A percentile compares a stretch with the other conserved stretches of the same genome.
These are phyloP conservation scores for Biscutella laevigata DNA, from an alignment of 441 rosid genomes.

Conservation along the genomic window DNA sequence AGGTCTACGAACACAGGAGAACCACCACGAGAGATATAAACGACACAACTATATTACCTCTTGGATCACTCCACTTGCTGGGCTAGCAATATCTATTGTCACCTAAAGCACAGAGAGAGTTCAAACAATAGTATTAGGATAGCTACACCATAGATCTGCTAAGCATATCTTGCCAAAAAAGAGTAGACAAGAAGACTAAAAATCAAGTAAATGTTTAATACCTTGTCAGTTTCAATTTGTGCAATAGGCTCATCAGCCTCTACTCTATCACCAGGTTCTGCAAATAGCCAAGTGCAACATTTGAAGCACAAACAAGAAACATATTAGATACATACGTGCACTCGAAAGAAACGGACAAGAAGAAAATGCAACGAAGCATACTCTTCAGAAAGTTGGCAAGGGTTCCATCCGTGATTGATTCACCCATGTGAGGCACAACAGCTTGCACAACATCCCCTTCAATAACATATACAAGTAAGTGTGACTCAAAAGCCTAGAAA, in stretches of 20 bases:
- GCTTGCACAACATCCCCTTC: conserved; percentile 76
- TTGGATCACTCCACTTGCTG: conserved; percentile 78
- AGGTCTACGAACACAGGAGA: conserved; percentile 5
- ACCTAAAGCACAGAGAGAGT: conserved; percentile 43
- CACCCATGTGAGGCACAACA: conserved; percentile 93
- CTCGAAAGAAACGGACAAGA: background rate
- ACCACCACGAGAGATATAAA: conserved; percentile 2
- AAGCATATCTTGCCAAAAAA: background rate
- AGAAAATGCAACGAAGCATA: conserved; percentile 27
- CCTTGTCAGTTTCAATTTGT: conserved; percentile 97
- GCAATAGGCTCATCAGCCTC: conserved; percentile 89
- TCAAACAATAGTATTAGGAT: conserved; percentile 7
- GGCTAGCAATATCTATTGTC: conserved; percentile 88
- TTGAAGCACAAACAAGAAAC: conserved; percentile 19
- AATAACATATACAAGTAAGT: conserved; percentile 19
- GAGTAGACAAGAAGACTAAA: too few relatives aligned
- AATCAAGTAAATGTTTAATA: conserved; percentile 20
- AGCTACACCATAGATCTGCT: background rate
- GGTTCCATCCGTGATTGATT: conserved; percentile 95
- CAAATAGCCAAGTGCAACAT: conserved; percentile 20
- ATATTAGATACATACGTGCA: background rate
- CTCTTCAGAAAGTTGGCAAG: conserved; percentile 77
- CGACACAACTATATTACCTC: conserved; percentile 43
- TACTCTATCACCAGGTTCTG: conserved; percentile 92
- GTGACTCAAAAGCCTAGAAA: conserved; percentile 8